Conservation (phyloP, 2,329 filamentous ascomycete genomes). For the Rhynchosporium secalis region DNA sequence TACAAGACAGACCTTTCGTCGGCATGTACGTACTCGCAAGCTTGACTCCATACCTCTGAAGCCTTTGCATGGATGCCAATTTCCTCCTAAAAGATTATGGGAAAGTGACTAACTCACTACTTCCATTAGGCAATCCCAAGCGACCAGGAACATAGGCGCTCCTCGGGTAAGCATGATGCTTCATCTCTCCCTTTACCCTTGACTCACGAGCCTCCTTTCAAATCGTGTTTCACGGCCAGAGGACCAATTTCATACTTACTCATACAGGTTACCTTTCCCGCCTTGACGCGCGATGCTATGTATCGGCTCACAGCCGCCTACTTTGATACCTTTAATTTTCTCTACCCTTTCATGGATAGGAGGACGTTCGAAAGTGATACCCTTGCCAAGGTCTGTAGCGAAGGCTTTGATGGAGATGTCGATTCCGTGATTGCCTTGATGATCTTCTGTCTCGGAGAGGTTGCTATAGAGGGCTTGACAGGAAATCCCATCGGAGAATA, state of each 20-base stretch:
- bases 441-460: conserved; percentile 59
- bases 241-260: neutral
- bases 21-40: conserved; percentile 16
- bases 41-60: neutral
- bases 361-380: conserved; percentile 52
- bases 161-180: conserved; percentile 20
- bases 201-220: neutral
- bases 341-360: conserved; percentile 60
- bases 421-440: conserved; percentile 55
- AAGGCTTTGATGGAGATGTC: conserved; percentile 52
- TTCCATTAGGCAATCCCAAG: conserved; percentile 36
- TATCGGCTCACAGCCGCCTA: conserved; percentile 53
- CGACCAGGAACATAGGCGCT: conserved; percentile 33
- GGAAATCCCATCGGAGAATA: conserved; percentile 48
- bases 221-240: neutral
- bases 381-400: conserved; percentile 47
- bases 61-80: neutral
- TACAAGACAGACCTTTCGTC: conserved; percentile 34
- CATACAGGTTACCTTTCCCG: conserved; percentile 32
- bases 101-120: neutral
- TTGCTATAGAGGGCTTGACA: conserved; percentile 53
- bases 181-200: neutral
- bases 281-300: conserved; percentile 51
- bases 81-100: neutral
- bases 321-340: conserved; percentile 60